Evolutionary conservation across 495 filamentous ascomycete species (phyloP), one percentile per base, ranked within the genome.

Genomic region (Parachaetomium inaequale): DNA sequence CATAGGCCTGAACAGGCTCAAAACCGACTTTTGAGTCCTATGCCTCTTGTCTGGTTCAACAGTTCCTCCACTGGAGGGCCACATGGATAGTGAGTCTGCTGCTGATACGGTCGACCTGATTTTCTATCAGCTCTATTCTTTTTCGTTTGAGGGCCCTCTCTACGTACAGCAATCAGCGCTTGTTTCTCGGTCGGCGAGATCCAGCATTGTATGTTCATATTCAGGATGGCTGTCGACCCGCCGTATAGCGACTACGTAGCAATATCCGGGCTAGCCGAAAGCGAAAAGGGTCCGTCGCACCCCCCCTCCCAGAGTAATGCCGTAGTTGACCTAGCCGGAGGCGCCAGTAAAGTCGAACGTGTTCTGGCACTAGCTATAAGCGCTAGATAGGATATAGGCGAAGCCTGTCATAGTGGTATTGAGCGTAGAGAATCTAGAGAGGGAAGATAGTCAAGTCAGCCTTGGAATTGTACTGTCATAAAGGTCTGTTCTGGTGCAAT

Each of bases 141-240:
- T 10, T 4, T 0, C 7, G 26, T 12, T 23, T 15, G 4, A 19
- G 25, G 14, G 26, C 6, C 26, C 10, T 29, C 1, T 50, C 15
- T 7, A 53, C 63, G 55, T 50, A 66, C 64, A 31, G 59, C 64
- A 57, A 66, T 66, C 1, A 66, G 32, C 11, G 64, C 64, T 26
- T 55, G 55, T 21, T 59, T 40, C 43, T 66, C 46, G 1, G 64
- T 66, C 2, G 60, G 60, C 21, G 59, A 63, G 55, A 66, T 66
- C 26, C 54, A 63, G 51, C 64, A 66, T 59, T 66, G 64, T 3
- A 55, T 66, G 43, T 66, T 66, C 59, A 66, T 60, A 45, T 66
- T 66, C 49, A 63, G 43, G 32, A 64, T 64, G 56, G 62, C 43
- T 3, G 62, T 66, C 12, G 59, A 59, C 3, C 64, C 64, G 38